These are phyloP conservation scores for Stentor roeselii DNA, from an alignment of 73 alveolate genomes.

Conservation along the genomic window DNA sequence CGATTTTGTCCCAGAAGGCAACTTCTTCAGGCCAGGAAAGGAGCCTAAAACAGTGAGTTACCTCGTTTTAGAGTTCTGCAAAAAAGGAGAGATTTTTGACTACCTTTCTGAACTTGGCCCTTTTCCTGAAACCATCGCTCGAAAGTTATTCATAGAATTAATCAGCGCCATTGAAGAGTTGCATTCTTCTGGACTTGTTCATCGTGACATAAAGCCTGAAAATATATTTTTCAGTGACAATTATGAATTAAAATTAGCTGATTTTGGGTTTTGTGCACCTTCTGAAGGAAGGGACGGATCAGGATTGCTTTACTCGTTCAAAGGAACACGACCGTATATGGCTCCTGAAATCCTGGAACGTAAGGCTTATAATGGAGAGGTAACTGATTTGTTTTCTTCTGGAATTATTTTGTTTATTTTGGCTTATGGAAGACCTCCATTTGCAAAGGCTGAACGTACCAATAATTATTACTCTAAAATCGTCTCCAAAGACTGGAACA, in stretches of 20 bases:
- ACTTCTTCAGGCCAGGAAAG: background rate
- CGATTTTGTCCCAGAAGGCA: background rate
- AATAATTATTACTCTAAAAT: background rate
- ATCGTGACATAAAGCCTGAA: conserved; percentile 43
- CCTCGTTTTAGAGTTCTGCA: conserved; percentile 24
- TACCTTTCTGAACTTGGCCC: conserved; percentile 16
- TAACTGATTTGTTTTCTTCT: conserved; percentile 61
- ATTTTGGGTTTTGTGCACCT: conserved; percentile 41
- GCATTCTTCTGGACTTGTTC: conserved; percentile 32
- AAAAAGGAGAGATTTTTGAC: conserved; percentile 30
- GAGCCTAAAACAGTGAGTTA: background rate
- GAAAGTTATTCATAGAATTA: conserved; percentile 16
- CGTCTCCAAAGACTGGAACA: background rate
- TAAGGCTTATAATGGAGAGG: conserved; percentile 50
- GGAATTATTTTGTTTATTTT: conserved; percentile 67
- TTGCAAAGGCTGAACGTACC: conserved; percentile 3
- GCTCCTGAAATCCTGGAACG: conserved; percentile 66
- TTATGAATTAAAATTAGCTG: conserved; percentile 38
- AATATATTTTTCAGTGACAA: conserved; percentile 54
- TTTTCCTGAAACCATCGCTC: conserved; percentile 4
- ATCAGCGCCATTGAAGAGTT: conserved; percentile 35
- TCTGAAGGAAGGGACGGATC: conserved; percentile 32
- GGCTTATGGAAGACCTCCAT: conserved; percentile 59
- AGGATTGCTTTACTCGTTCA: conserved; percentile 31
- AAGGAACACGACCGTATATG: conserved; percentile 57